Base-by-base conservation (phyloP, 2,329 filamentous ascomycete genomes). In the Ascochyta koolunga region DNA sequence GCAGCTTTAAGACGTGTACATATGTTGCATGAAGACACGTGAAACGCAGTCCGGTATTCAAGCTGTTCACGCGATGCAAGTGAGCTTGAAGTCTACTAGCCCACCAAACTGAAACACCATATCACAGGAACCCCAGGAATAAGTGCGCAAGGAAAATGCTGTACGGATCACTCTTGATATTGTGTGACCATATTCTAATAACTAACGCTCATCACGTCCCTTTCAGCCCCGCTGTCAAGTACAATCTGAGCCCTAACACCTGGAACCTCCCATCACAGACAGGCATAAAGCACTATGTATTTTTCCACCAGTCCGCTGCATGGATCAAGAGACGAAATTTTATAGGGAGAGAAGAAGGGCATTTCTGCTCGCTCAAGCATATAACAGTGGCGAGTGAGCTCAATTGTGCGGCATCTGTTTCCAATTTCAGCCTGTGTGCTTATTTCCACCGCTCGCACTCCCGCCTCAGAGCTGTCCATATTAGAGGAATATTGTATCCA, bases 351-450 rank as follows among this genome's bases (percentile, higher is more conserved):
- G 43, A 61, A 67, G 64, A 69, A 72, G 70, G 70, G 69, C 73
- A 74, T 73, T 62, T 71, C 67, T 67, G 64, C 67, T 69, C 71
- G 65, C 66, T 51, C 55, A 67, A 71, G 66, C 67, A 68, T 68
- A 71, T 58, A 66, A 69, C 61, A 64, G 46, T 59, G 59, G 66
- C 65, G 69, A 71, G 67, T 64, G 67, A 72, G 69, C 64, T 63
- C 66, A 42, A 53, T 64, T 70, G 65, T 69, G 59, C 61, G 67
- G 59, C 50, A 56, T 62, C 50, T 60, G 62, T 64, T 58, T 63
- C 63, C 69, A 72, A 75, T 74, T 73, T 75, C 60, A 67, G 65
- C 68, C 67, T 70, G 58, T 65, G 36, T 62, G 58, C 48, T 56
- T 65, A 33, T 42, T 49, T 60, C 64, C 58, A 62, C 66, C 67